These are phyloP conservation scores for Cystobasidium tubakii DNA, from an alignment of 768 basidiomycete species.

Conservation along the genomic window DNA sequence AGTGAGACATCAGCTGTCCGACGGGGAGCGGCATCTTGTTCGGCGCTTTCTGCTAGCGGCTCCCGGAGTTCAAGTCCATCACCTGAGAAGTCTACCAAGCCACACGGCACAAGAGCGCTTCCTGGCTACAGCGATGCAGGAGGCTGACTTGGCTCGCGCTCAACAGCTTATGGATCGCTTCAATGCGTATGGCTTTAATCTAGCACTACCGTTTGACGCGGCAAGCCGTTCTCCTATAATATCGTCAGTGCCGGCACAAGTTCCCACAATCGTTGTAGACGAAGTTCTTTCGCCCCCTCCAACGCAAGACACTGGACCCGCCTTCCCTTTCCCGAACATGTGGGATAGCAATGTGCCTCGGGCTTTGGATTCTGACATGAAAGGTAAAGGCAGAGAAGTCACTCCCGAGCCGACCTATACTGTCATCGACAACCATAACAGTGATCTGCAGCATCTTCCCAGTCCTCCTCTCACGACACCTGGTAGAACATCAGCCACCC, in stretches of 20 bases:
- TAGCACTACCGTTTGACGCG: neutral
- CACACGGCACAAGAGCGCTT: neutral
- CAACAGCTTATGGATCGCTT: neutral
- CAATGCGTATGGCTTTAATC: neutral
- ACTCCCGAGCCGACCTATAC: neutral
- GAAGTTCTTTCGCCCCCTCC: neutral
- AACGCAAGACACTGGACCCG: neutral
- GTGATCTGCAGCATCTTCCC: neutral
- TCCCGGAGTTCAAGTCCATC: neutral
- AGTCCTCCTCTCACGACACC: neutral
- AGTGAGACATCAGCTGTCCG: neutral
- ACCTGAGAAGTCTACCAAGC: neutral
- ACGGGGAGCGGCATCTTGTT: neutral
- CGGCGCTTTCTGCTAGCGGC: neutral
- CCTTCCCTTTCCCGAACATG: neutral
- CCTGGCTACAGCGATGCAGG: neutral
- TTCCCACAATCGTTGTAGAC: slow-evolving; percentile 8
- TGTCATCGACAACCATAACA: neutral
- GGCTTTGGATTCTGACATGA: neutral
- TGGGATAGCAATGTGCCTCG: neutral
- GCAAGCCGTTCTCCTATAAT: neutral
- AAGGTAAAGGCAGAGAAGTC: slow-evolving; percentile 13
- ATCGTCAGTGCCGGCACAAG: neutral
- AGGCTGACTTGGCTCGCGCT: neutral
- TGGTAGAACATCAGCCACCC: neutral